phyloP scores from a whole-genome alignment of 2,329 filamentous ascomycete species.

The Fonsecaea pedrosoi region DNA sequence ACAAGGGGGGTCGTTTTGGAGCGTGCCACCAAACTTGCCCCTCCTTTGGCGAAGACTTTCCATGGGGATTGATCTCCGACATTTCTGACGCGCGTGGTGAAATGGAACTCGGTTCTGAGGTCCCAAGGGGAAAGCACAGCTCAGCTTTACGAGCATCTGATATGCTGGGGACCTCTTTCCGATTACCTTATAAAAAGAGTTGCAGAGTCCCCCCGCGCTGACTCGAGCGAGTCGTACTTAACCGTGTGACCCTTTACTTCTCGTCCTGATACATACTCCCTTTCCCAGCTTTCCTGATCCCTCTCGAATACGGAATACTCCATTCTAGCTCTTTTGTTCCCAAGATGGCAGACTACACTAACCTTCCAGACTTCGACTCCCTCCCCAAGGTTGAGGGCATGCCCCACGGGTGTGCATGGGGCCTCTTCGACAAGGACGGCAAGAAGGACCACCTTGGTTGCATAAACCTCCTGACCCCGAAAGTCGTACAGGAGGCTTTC shows the following conservation, averaged over 20 bases:
- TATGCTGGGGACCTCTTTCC: background rate
- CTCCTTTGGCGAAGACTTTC: background rate
- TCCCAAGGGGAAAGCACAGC: background rate
- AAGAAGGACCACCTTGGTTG: slow-evolving; percentile 64
- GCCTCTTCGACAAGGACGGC: slow-evolving; percentile 61
- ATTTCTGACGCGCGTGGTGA: background rate
- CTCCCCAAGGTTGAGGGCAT: slow-evolving; percentile 59
- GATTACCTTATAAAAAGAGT: background rate
- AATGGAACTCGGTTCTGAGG: background rate
- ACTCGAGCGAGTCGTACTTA: background rate
- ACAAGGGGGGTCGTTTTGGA: background rate
- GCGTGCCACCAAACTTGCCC: background rate
- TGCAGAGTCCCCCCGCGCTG: background rate
- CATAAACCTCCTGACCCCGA: slow-evolving; percentile 65
- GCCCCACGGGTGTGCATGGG: slow-evolving; percentile 59
- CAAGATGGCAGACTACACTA: slow-evolving; percentile 36
- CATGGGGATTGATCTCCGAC: background rate
- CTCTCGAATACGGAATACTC: background rate
- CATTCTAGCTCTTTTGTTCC: background rate
- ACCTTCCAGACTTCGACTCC: slow-evolving; percentile 51
- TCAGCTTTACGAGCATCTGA: background rate
- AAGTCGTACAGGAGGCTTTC: slow-evolving; percentile 60
- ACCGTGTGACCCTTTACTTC: background rate
- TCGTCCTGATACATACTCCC: background rate
- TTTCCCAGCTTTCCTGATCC: too few relatives aligned